Evolutionary conservation across 1,284 basidiomycete species (phyloP), one percentile per base, ranked within the genome.

Genomic region (Anthracocystis walkeri): DNA sequence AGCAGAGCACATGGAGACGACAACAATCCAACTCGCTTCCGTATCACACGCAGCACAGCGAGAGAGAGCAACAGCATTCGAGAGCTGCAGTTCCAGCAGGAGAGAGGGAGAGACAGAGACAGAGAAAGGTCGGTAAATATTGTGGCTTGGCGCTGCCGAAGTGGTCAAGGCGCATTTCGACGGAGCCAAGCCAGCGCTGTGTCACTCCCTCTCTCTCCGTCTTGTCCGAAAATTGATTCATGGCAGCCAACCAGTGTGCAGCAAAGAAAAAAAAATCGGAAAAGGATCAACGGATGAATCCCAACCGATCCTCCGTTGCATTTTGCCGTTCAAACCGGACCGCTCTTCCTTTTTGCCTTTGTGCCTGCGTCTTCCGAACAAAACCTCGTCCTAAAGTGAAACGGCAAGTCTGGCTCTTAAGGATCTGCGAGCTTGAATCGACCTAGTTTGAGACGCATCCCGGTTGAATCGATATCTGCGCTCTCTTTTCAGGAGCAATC

Each of bases 131-230:
- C 27, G 4, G 12, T 16, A 16, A n/a, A 14, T 16, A 29, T 8
- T 29, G 46, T 48, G 46, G 44, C 44, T 46, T 46, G 44, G 21
- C 45, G 25, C 46, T 48, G 46, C 27, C 5, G 27, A 18, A 16
- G 45, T 46, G 45, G 46, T 29, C 46, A 48, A 48, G 45, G 45
- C 23, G 45, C 45, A 46, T 46, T 38, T 33, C 31, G 31, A 33
- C 42, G 42, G 21, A 45, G 42, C 42, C 21, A 11, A n/a, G n/a
- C n/a, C 45, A 38, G 3, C 35, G 33, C 33, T 33, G 33, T 33
- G 33, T 33, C 33, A 33, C 29, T 29, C 29, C 29, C 29, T 29
- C 29, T 23, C 3, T 25, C 21, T 12, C 44, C 44, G 44, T 23
- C 1, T 45, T 25, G 44, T 45, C 44, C 44, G 23, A 45, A 23